Percentiles rank a stretch among this genome's conserved stretches.
Conservation (phyloP, 1,139 yeast species). For the Magnusiomyces suaveolens region DNA sequence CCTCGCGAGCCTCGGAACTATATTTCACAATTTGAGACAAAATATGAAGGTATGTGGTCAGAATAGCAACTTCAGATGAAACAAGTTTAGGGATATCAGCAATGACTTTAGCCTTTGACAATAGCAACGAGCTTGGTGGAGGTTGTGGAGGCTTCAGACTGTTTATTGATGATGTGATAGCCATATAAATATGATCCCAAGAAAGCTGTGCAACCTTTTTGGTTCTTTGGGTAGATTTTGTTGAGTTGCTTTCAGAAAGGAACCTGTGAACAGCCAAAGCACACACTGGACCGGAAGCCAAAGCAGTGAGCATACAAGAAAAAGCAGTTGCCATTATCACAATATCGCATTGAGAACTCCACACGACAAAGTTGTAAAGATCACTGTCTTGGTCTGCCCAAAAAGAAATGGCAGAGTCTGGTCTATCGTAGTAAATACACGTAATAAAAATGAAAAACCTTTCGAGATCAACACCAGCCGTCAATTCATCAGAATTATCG, state of each 20-base stretch:
- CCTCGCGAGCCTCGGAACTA: constrained; percentile 34
- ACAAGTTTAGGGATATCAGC: constrained; percentile 45
- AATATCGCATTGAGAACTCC: constrained; percentile 83
- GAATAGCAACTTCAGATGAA: constrained; percentile 69
- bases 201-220: constrained; percentile 25
- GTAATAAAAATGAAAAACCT: constrained; percentile 73
- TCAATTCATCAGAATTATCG: constrained; percentile 5
- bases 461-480: constrained; percentile 65
- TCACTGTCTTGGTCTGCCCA: constrained; percentile 64
- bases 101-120: constrained; percentile 18
- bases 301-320: constrained; percentile 65
- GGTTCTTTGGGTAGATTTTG: constrained; percentile 7
- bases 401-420: constrained; percentile 49
- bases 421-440: constrained; percentile 55
- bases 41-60: constrained; percentile 60
- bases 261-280: constrained; percentile 41
- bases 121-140: constrained; percentile 11
- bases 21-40: constrained; percentile 43
- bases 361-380: constrained; percentile 65
- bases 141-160: constrained; percentile 33
- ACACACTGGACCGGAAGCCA: constrained; percentile 52
- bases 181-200: constrained; percentile 50
- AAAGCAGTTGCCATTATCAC: constrained; percentile 78
- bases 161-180: constrained; percentile 47
- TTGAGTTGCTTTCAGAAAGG: constrained; percentile 5